phyloP scores from a whole-genome alignment of 371 early-diverging fungal genomes.

The Mucor mucedo region DNA sequence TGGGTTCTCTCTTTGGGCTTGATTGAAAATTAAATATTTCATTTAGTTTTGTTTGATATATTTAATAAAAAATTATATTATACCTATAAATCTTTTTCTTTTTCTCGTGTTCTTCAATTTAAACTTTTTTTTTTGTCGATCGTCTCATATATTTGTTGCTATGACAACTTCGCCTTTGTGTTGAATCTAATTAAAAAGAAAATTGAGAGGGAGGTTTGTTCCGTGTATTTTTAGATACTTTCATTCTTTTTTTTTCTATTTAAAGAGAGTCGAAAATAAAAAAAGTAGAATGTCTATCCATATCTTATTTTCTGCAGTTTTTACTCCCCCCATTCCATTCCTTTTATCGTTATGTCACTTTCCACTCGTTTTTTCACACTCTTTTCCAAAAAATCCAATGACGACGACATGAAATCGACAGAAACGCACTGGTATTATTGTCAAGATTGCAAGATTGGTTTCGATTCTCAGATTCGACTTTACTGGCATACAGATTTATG shows the following conservation, averaged over 20 bases:
- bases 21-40: no score
- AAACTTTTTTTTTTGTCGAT: no score
- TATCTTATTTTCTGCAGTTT: neutral
- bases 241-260: neutral
- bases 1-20: neutral
- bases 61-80: no score
- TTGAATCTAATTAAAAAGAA: no score
- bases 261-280: neutral
- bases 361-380: neutral
- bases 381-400: neutral
- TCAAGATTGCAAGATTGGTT: conserved; percentile 32
- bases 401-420: neutral
- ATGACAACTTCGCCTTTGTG: no score
- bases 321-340: conserved; percentile 9
- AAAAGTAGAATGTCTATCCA: neutral
- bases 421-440: conserved; percentile 31
- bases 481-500: conserved; percentile 37
- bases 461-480: conserved; percentile 31
- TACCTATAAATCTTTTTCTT: no score
- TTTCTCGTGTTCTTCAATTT: no score
- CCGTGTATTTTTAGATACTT: no score
- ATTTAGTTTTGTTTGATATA: no score
- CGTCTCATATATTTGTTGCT: no score
- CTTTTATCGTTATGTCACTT: neutral
- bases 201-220: no score